Evolutionary conservation across 2,329 filamentous ascomycete species (phyloP), one percentile per base, ranked within the genome.

Genomic region (Phoma sp.): DNA sequence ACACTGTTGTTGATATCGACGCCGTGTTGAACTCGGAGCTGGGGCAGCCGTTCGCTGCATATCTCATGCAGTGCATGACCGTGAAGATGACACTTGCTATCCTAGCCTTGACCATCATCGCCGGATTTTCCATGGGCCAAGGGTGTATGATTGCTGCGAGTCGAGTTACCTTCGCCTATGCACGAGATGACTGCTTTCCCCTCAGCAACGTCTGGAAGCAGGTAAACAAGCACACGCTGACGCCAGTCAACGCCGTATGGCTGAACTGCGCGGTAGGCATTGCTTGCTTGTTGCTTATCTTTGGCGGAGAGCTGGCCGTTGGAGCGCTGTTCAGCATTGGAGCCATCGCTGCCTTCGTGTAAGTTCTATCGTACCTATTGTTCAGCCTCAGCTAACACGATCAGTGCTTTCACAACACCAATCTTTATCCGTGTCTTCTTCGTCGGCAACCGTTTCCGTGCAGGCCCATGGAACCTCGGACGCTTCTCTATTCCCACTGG

Each of bases 81-180:
- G 78, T 83, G 50, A 84, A 83, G 47, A 79, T 82, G 1, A 85
- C 85, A 3, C 77, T 89, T 21, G 84, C 84, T 1, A 83, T 90
- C 43, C 82, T 90, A 11, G 76, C 81, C 0, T 73, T 90, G 34
- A 90, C 87, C 2, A 88, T 90, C 59, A 78, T 90, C 33, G 87
- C 86, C 53, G 84, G 86, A 2, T 90, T 90, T 67, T 84, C 82
- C 33, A 90, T 90, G 85, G 88, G 88, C 5, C 87, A 90, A 69
- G 88, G 87, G 1, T 89, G 87, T 68, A 90, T 89, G 85, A 83
- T 91, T 30, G 81, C 83, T 7, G 83, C 83, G 5, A 87, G 84
- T 18, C 82, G 88, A 40, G 87, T 90, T 37, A 88, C 87, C 1
- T 91, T 88, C 65, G 88, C 87, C 14, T 91, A 91, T 72, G 87